A percentile compares a stretch with the other conserved stretches of the same genome.
Evolutionary conservation across 257 asterid species (phyloP).

Genomic region (Anisodus acutangulus): DNA sequence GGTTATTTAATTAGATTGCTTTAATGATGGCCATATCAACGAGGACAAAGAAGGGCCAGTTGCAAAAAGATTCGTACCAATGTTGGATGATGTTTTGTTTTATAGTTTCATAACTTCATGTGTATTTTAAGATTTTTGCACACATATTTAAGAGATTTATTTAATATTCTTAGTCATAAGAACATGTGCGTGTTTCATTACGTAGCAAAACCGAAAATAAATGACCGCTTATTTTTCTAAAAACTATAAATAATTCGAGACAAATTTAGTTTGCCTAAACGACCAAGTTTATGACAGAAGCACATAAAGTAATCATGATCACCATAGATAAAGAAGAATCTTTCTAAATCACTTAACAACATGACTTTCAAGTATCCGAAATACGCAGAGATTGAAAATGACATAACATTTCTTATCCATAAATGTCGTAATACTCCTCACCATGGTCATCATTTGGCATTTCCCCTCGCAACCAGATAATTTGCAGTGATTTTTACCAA

Average conservation of each 20-base stretch:
- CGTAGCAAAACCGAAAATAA: neutral
- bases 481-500: conserved; percentile 24
- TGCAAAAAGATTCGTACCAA: neutral
- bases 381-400: too few species aligned
- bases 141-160: neutral
- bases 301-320: neutral
- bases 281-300: neutral
- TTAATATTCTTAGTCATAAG: neutral
- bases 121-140: neutral
- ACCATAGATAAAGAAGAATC: too few species aligned
- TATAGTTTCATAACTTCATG: neutral
- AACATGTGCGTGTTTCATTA: neutral
- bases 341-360: too few species aligned
- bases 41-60: conserved; percentile 17
- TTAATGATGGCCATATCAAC: conserved; percentile 15
- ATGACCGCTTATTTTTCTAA: neutral
- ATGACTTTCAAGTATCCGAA: too few species aligned
- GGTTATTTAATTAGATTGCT: conserved; percentile 17
- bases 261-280: neutral
- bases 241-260: neutral
- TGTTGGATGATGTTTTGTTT: conserved; percentile 1
- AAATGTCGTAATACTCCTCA: too few species aligned
- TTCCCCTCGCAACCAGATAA: conserved; percentile 1
- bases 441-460: neutral
- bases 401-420: too few species aligned